Evolutionary conservation across 257 asterid genomes (phyloP).

Genomic region (Solanum chmielewskii): DNA sequence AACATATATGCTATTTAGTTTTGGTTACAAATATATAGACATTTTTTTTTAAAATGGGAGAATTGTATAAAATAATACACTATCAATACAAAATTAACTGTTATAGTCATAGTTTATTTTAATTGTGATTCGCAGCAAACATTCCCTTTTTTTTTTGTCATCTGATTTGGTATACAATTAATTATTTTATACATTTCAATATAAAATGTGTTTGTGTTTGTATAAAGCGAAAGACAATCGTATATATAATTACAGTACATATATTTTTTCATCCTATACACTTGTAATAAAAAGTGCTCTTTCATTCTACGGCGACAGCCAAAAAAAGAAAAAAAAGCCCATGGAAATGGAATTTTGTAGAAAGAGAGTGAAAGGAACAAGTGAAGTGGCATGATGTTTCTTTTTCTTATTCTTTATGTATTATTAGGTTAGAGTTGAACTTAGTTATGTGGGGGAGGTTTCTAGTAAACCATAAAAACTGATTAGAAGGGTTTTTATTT

Average conservation of each 20-base stretch:
- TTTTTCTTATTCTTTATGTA: background rate
- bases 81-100: too few relatives aligned
- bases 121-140: too few relatives aligned
- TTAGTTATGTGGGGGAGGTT: background rate
- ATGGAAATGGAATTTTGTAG: background rate
- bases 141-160: too few relatives aligned
- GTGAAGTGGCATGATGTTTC: background rate
- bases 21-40: fast-evolving
- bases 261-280: too few relatives aligned
- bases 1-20: fast-evolving
- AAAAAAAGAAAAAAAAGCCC: background rate
- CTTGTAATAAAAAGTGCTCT: too few relatives aligned
- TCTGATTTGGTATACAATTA: too few relatives aligned
- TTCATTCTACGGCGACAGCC: background rate
- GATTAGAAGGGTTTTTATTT: background rate
- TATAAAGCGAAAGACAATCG: too few relatives aligned
- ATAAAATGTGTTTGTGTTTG: too few relatives aligned
- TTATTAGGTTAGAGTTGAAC: background rate
- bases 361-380: background rate
- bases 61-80: too few relatives aligned
- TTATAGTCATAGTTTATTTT: too few relatives aligned
- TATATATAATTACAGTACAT: too few relatives aligned
- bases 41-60: background rate
- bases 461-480: background rate
- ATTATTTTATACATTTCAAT: too few relatives aligned